Conservation (phyloP, 2,329 filamentous ascomycete species). For the Fusarium tupiense region DNA sequence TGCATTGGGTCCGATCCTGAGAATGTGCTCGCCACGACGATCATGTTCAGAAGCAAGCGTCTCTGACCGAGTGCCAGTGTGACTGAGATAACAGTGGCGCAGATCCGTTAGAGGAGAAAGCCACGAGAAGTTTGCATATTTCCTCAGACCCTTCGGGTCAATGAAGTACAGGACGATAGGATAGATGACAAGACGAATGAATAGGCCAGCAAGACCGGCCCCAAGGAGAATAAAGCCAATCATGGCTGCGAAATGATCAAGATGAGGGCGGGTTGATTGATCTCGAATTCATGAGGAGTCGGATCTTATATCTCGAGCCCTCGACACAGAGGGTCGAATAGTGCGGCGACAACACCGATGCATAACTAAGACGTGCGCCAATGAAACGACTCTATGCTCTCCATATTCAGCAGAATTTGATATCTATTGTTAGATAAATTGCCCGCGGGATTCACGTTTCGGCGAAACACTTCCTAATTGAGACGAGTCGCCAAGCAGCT, state of each 20-base stretch:
- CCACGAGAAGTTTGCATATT: constrained; percentile 30
- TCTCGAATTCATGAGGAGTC: neutral
- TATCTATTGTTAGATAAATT: neutral
- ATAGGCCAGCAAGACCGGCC: neutral
- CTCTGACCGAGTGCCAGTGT: constrained; percentile 53
- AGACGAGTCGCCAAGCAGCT: neutral
- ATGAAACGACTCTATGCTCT: neutral
- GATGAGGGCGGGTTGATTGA: neutral
- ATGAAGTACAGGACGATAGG: constrained; percentile 26
- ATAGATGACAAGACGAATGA: constrained; percentile 26
- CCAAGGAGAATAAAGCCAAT: constrained; percentile 12
- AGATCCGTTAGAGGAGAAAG: constrained; percentile 36
- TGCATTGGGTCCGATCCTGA: constrained; percentile 42
- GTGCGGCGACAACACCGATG: neutral
- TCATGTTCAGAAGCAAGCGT: constrained; percentile 59
- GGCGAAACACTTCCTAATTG: neutral
- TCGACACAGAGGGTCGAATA: neutral
- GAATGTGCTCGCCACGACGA: constrained; percentile 43
- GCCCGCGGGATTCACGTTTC: neutral
- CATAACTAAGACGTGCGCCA: neutral
- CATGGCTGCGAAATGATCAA: neutral
- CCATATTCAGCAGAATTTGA: neutral
- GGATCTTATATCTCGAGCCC: neutral
- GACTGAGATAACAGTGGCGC: constrained; percentile 31
- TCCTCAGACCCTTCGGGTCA: constrained; percentile 50